Evolutionary conservation across 495 filamentous ascomycete genomes (phyloP).

Genomic region (Aspergillus sclerotioniger): DNA sequence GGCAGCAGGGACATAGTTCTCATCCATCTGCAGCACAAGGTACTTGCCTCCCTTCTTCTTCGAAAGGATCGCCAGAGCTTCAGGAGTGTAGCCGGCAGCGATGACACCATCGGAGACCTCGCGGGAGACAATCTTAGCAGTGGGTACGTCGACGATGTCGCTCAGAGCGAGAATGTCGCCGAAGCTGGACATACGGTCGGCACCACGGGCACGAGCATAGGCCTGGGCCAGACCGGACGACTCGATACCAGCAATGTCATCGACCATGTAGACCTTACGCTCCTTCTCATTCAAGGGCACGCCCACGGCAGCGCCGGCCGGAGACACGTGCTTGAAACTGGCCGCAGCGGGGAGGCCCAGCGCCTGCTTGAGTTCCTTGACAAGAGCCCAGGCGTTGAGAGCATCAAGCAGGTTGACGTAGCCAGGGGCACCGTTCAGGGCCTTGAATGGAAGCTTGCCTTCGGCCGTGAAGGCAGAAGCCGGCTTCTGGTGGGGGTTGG

Average conservation of each 20-base stretch:
- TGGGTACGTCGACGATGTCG: conserved; percentile 82
- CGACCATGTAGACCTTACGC: conserved; percentile 96
- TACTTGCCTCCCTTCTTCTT: conserved; percentile 99
- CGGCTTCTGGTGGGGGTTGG: conserved; percentile 97
- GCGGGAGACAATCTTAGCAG: conserved; percentile 93
- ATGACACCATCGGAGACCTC: conserved; percentile 98
- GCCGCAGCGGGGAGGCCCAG: conserved; percentile 88
- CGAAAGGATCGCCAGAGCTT: conserved; percentile 84
- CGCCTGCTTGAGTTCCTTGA: conserved; percentile 91
- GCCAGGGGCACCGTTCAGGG: conserved; percentile 86
- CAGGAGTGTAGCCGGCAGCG: conserved; percentile 78
- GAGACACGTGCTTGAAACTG: conserved; percentile 98
- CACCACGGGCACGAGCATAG: conserved; percentile 90
- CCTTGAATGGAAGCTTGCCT: conserved; percentile 86
- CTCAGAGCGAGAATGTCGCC: conserved; percentile 94
- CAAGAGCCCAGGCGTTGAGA: conserved; percentile 92
- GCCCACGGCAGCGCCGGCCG: conserved; percentile 92
- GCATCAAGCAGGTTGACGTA: conserved; percentile 98
- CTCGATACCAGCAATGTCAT: conserved; percentile 87
- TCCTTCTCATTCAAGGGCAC: conserved; percentile 80
- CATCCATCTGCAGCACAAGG: conserved; percentile 92
- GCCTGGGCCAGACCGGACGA: conserved; percentile 84
- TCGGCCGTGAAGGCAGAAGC: conserved; percentile 76
- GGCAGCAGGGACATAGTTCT: conserved; percentile 70
- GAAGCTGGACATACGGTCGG: conserved; percentile 96